phyloP scores from a whole-genome alignment of 352 stramenopile species.

The Hyaloperonospora brassicae region DNA sequence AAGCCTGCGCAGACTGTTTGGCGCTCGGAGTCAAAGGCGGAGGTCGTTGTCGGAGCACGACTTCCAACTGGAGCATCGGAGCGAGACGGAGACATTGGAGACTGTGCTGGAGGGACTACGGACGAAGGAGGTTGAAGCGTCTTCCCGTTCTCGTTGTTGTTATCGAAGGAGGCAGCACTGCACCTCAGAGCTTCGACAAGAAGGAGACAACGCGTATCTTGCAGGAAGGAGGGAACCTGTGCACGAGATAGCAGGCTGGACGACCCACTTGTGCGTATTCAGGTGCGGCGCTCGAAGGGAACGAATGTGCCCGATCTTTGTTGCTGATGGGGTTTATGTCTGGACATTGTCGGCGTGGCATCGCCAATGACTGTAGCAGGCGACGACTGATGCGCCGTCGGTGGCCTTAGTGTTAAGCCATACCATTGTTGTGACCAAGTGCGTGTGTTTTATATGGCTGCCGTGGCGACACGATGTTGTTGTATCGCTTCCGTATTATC shows the following conservation, averaged over 20 bases:
- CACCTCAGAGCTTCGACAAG: neutral
- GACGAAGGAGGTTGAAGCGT: slow-evolving; percentile 24
- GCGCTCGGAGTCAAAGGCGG: neutral
- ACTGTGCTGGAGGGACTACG: slow-evolving; percentile 29
- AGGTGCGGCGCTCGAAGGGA: slow-evolving; percentile 29
- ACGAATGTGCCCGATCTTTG: slow-evolving; percentile 1
- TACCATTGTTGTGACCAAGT: too few species aligned
- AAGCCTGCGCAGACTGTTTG: slow-evolving; percentile 13
- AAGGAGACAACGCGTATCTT: slow-evolving; percentile 12
- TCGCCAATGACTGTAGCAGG: slow-evolving; percentile 8
- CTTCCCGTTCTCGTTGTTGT: slow-evolving; percentile 40
- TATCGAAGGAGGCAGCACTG: slow-evolving; percentile 42
- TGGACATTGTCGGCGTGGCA: slow-evolving; percentile 20
- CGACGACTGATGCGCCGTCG: too few species aligned
- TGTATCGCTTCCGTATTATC: too few species aligned
- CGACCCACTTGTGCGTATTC: slow-evolving; percentile 15
- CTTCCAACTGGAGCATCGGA: slow-evolving; percentile 38
- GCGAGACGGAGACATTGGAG: slow-evolving; percentile 38
- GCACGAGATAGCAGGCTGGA: slow-evolving; percentile 7
- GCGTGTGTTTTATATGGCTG: too few species aligned
- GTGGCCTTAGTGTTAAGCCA: too few species aligned
- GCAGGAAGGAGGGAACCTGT: slow-evolving; percentile 7
- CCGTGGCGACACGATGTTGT: too few species aligned
- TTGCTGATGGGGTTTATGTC: slow-evolving; percentile 28
- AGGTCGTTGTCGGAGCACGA: neutral